Evolutionary conservation across 768 basidiomycete genomes (phyloP), one percentile per base, ranked within the genome.

Genomic region (Amanita pseudoporphyria): DNA sequence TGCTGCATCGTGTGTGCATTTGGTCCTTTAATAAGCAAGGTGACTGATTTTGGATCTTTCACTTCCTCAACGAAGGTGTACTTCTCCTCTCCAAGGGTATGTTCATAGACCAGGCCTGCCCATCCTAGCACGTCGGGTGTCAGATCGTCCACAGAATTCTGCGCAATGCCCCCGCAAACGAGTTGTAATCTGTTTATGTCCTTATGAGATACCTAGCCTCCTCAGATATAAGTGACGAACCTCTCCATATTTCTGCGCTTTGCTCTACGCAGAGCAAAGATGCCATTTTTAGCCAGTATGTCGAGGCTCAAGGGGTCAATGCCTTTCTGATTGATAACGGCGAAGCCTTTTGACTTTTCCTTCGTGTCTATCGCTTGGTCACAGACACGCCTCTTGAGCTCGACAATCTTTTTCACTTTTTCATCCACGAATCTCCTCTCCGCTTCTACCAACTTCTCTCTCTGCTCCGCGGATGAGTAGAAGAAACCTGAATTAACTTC

Each of bases 401-500:
- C 93, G 49, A 99, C 83, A 52, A 99, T 92, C 68, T 97, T 98
- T 70, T 82, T 84, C 52, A 96, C 82, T 67, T 94, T 95, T 33
- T 80, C 85, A 64, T 99, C 96, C 36, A 92, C 86, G 64, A 95
- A 95, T 54, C 79, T 79, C 47, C 96, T 80, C 64, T 99, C 96
- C 4, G 94, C 93, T 67, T 99, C 96, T 52, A 99, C 93, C 14
- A 99, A 82, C 69, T 97, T 97, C 68, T 99, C 96, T 33, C 96
- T 84, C 66, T 99, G 96, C 63, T 96, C 95, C 14, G 96, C 86
- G 2, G 92, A 92, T 3, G 94, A 96, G 70, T 99, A 99, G 76
- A 97, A 99, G 78, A 99, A 99, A 21, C 92, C 84, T 31, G 96
- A 97, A 72, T 99, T 99, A 62, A 99, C 92, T 77, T 99, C 96